Percentiles rank a stretch among this genome's conserved stretches.
These are phyloP conservation scores for Paragyromitra xinjiangensis DNA, from an alignment of 495 filamentous ascomycete genomes.

Conservation along the genomic window DNA sequence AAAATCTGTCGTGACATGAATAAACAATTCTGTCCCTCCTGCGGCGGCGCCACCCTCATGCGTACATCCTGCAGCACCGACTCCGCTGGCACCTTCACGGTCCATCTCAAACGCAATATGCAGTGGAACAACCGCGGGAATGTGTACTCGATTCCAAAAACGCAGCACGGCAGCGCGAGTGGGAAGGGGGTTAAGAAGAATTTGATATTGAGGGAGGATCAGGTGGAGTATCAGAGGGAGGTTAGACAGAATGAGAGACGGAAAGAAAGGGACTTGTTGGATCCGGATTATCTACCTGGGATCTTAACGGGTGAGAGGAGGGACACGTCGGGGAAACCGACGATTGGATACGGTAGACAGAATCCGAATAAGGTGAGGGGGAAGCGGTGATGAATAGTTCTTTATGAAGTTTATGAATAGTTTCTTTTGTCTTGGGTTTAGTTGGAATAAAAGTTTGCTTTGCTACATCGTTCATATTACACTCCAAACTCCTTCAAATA, in stretches of 20 bases:
- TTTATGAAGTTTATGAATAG: conserved; percentile 1
- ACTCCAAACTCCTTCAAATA: conserved; percentile 25
- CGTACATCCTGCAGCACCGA: conserved; percentile 87
- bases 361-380: conserved; percentile 53
- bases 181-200: conserved; percentile 71
- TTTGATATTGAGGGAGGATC: conserved; percentile 89
- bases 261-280: conserved; percentile 86
- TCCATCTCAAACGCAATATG: conserved; percentile 94
- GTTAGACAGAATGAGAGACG: conserved; percentile 69
- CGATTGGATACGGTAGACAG: conserved; percentile 79
- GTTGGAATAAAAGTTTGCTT: conserved; percentile 41
- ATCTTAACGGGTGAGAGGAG: conserved; percentile 83
- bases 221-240: conserved; percentile 86
- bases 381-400: conserved; percentile 27
- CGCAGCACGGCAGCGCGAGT: conserved; percentile 78
- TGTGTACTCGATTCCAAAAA: conserved; percentile 88
- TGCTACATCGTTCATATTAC: not conserved
- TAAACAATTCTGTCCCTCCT: conserved; percentile 93
- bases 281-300: conserved; percentile 87
- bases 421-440: conserved; percentile 19
- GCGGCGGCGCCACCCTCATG: conserved; percentile 85
- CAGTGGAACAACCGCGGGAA: conserved; percentile 92
- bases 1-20: conserved; percentile 75
- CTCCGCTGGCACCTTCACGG: conserved; percentile 77
- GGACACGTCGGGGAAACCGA: conserved; percentile 69